A percentile compares a stretch with the other conserved stretches of the same genome.
phyloP scores from a whole-genome alignment of 1,139 yeast genomes.

The Debaryomyces nepalensis region DNA sequence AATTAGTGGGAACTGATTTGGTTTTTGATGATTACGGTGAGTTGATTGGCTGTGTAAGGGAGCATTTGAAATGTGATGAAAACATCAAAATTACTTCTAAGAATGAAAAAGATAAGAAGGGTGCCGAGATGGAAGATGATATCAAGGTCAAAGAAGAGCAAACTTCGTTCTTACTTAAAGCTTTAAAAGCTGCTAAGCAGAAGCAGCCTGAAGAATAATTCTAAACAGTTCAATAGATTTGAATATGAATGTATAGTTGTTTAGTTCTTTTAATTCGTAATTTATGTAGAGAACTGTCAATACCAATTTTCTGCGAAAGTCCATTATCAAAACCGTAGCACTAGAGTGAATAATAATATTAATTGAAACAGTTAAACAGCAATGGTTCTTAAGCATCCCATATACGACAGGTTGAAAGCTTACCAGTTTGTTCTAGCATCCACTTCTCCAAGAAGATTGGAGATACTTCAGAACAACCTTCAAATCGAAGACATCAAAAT shows the following conservation, averaged over 20 bases:
- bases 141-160: constrained; percentile 22
- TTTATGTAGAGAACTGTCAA: neutral
- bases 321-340: too few species aligned
- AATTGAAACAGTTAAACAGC: too few species aligned
- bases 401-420: constrained; percentile 30
- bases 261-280: neutral
- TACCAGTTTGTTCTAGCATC: constrained; percentile 71
- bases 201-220: constrained; percentile 16
- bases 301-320: too few species aligned
- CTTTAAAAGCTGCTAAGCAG: constrained; percentile 32
- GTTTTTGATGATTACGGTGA: constrained; percentile 63
- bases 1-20: constrained; percentile 82
- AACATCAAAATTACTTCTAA: constrained; percentile 30
- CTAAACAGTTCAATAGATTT: neutral
- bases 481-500: constrained; percentile 58
- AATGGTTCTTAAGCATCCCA: constrained; percentile 29
- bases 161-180: constrained; percentile 35
- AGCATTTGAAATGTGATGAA: constrained; percentile 42
- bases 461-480: constrained; percentile 63
- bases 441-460: constrained; percentile 77
- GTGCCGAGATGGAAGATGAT: constrained; percentile 16
- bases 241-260: neutral
- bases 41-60: constrained; percentile 47
- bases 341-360: too few species aligned
- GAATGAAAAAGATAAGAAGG: constrained; percentile 21